Evolutionary conservation across 306 rosid species (phyloP).

Genomic region (Lathyrus tuberosus): DNA sequence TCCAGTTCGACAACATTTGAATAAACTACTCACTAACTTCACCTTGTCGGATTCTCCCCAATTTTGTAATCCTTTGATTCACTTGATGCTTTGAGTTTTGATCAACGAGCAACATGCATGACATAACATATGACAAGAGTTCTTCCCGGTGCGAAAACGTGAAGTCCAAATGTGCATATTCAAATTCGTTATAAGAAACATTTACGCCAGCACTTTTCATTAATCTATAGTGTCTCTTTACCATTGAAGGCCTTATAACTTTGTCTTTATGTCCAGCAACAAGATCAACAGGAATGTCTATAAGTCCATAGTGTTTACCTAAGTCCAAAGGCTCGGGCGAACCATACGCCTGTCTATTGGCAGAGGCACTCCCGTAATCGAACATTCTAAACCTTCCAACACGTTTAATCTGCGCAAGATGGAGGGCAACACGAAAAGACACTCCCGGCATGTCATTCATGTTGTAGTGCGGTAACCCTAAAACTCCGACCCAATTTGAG

Average conservation of each 20-base stretch:
- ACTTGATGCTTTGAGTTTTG: slow-evolving; percentile 45
- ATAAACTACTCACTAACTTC: slow-evolving; percentile 25
- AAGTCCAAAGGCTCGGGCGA: slow-evolving; percentile 74
- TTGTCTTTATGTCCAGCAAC: slow-evolving; percentile 90
- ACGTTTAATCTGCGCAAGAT: slow-evolving; percentile 89
- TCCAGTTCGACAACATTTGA: neutral
- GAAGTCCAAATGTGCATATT: slow-evolving; percentile 93
- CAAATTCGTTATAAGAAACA: slow-evolving; percentile 76
- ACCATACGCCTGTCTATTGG: slow-evolving; percentile 63
- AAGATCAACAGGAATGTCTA: slow-evolving; percentile 82
- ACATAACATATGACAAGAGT: slow-evolving; percentile 82
- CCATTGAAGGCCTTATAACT: slow-evolving; percentile 89
- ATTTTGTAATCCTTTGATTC: slow-evolving; percentile 41
- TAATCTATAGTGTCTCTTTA: slow-evolving; percentile 68
- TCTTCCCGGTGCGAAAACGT: slow-evolving; percentile 92
- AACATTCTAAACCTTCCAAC: slow-evolving; percentile 69
- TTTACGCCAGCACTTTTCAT: slow-evolving; percentile 64
- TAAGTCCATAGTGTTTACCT: slow-evolving; percentile 60
- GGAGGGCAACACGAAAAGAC: slow-evolving; percentile 71
- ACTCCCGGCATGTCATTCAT: slow-evolving; percentile 98
- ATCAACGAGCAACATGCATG: slow-evolving; percentile 71
- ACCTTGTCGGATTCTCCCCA: slow-evolving; percentile 40
- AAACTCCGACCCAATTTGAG: slow-evolving; percentile 94
- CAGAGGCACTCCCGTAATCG: slow-evolving; percentile 64
- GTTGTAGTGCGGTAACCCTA: slow-evolving; percentile 89